These are phyloP conservation scores for Raffaelea albimanens DNA, from an alignment of 2,329 filamentous ascomycete genomes.

Conservation along the genomic window DNA sequence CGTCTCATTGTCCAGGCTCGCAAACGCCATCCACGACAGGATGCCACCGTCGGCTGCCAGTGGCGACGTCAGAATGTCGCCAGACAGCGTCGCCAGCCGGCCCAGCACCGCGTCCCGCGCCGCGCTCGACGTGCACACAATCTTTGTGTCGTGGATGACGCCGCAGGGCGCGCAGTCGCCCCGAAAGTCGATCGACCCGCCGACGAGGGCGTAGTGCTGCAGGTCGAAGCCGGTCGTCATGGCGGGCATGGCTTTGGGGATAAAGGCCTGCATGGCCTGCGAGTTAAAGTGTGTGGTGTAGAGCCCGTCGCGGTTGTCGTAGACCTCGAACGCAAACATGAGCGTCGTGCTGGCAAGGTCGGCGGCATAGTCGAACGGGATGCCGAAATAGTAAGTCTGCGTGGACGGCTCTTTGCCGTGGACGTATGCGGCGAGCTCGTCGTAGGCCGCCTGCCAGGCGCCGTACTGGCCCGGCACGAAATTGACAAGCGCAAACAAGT, in stretches of 20 bases:
- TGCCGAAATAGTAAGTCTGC: conserved; percentile 32
- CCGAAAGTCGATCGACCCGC: conserved; percentile 21
- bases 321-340: conserved; percentile 26
- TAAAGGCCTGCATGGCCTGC: conserved; percentile 20
- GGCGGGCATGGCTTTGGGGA: conserved; percentile 15
- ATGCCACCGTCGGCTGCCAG: conserved; percentile 12
- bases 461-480: conserved; percentile 24
- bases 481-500: conserved; percentile 21
- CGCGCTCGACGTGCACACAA: conserved; percentile 12
- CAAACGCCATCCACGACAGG: conserved; percentile 20
- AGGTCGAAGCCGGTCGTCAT: conserved; percentile 25
- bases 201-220: conserved; percentile 19
- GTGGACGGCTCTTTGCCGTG: conserved; percentile 23
- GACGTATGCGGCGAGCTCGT: conserved; percentile 26
- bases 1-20: conserved; percentile 19
- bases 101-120: conserved; percentile 8
- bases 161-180: conserved; percentile 14
- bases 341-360: conserved; percentile 19
- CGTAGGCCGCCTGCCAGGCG: conserved; percentile 30
- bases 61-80: conserved; percentile 4
- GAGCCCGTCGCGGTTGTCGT: conserved; percentile 19
- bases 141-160: conserved; percentile 21
- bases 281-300: conserved; percentile 23
- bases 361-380: conserved; percentile 24
- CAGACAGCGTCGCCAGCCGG: conserved; percentile 8